Base-by-base conservation (phyloP, 2,329 filamentous ascomycete species). In the Ramularia collo-cygni region DNA sequence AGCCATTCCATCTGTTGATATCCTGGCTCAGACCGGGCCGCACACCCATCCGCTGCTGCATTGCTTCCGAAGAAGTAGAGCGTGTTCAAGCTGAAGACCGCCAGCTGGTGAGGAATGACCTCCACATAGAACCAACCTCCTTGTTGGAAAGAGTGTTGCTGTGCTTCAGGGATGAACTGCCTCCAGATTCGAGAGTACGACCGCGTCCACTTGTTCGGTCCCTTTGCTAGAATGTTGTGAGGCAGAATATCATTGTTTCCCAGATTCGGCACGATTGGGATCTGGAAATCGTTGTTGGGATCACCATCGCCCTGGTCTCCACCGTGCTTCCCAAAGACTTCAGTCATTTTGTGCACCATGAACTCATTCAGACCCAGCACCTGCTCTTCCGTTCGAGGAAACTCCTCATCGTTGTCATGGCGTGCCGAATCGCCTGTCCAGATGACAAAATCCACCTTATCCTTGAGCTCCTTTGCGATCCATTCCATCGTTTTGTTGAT, bases 241-340 rank as follows among this genome's bases (percentile, higher is more conserved):
- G 92, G 92, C 44, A 95, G 77, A 43, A 98, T 89, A 58, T 98
- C 92, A 64, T 98, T 98, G 68, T 98, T 98, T 45, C 92, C 92
- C 52, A 95, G 81, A 0, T 82, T 95, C 0, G 92, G 89, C 14
- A 98, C 73, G 19, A 96, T 77, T 3, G 92, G 90, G 3, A 96
- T 75, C 9, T 72, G 64, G 43, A 88, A 74, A 42, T 77, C 76
- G 38, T 76, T 69, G 24, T 69, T 68, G n/a, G 70, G 70, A 44
- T 68, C 57, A 46, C 67, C 58, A 27, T 63, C 61, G 38, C 70
- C 61, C 43, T 69, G 62, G 14, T 66, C 59, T 49, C 76, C 68
- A 29, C 74, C 69, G 27, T 65, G 54, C 37, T 71, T 69, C 15
- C 74, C 72, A 57, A 95, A 95, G 8, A 84, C 72, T 14, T 88